These are phyloP conservation scores for Hygrocybe punicea DNA, from an alignment of 768 basidiomycete species.

Conservation along the genomic window DNA sequence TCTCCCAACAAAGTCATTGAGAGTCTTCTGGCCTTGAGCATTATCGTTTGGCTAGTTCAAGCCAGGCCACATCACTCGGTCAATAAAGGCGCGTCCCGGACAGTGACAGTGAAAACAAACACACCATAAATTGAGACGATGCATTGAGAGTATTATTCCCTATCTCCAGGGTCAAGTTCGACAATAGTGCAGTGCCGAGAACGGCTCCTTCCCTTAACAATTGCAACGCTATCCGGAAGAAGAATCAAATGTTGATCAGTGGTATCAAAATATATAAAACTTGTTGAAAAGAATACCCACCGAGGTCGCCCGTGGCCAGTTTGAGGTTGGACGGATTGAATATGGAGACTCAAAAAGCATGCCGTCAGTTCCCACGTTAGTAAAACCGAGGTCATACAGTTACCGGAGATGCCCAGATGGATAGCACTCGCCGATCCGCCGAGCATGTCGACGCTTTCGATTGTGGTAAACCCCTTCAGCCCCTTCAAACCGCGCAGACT, in stretches of 20 bases:
- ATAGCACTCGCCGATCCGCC: slow-evolving; percentile 62
- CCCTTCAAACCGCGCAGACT: slow-evolving; percentile 59
- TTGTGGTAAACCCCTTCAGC: slow-evolving; percentile 52
- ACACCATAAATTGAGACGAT: slow-evolving; percentile 50
- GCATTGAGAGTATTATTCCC: slow-evolving; percentile 58
- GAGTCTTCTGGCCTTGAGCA: slow-evolving; percentile 56
- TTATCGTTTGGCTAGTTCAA: slow-evolving; percentile 52
- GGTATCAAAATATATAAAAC: too few relatives aligned
- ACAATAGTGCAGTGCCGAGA: slow-evolving; percentile 60
- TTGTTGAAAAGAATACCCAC: slow-evolving; percentile 38
- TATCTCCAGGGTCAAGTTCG: slow-evolving; percentile 54
- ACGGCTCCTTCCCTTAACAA: slow-evolving; percentile 48
- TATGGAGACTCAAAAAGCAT: slow-evolving; percentile 47
- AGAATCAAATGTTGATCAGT: not conserved
- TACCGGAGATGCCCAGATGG: slow-evolving; percentile 56
- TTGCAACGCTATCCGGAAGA: slow-evolving; percentile 45
- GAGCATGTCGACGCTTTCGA: slow-evolving; percentile 59
- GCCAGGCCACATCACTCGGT: slow-evolving; percentile 3
- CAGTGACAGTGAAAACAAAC: too few relatives aligned
- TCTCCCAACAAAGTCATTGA: slow-evolving; percentile 65
- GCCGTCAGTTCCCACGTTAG: not conserved
- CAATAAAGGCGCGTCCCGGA: not conserved
- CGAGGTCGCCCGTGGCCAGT: slow-evolving; percentile 58
- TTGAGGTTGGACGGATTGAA: slow-evolving; percentile 67
- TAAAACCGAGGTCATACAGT: slow-evolving; percentile 9